Conservation (phyloP, 805 yeast species). For the Candida silvicultrix region DNA sequence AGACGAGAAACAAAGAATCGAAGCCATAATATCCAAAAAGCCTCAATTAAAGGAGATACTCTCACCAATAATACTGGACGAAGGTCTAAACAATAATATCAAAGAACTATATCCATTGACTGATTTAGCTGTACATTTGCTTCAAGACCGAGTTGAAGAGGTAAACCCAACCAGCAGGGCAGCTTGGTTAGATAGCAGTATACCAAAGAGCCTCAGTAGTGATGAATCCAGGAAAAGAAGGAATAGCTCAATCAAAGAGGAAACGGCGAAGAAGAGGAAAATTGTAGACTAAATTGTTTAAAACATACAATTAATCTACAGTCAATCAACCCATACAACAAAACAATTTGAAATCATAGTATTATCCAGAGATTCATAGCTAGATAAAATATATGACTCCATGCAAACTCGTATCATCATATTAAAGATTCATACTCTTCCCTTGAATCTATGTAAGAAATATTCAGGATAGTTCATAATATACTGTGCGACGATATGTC, state of each 20-base stretch:
- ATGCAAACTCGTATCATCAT: no score
- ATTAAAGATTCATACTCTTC: not conserved
- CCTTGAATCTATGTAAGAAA: constrained; percentile 2
- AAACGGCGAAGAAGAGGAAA: not conserved
- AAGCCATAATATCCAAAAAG: not conserved
- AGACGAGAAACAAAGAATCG: not conserved
- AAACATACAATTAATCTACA: no score
- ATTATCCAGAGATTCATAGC: no score
- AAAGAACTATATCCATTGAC: not conserved
- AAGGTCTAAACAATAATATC: not conserved
- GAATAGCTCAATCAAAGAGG: not conserved
- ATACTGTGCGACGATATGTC: constrained; percentile 14
- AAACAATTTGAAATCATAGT: no score
- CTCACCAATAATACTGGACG: not conserved
- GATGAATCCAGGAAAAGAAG: not conserved
- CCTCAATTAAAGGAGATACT: not conserved
- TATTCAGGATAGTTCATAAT: constrained; percentile 9
- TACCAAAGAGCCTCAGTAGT: not conserved
- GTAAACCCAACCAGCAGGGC: not conserved
- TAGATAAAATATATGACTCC: no score
- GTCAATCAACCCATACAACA: no score
- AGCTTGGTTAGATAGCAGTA: not conserved
- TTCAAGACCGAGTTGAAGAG: not conserved
- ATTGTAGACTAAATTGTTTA: not conserved
- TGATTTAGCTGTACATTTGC: not conserved